Conservation (phyloP, 176 grass and related monocot genomes). For the Thalia dealbata region DNA sequence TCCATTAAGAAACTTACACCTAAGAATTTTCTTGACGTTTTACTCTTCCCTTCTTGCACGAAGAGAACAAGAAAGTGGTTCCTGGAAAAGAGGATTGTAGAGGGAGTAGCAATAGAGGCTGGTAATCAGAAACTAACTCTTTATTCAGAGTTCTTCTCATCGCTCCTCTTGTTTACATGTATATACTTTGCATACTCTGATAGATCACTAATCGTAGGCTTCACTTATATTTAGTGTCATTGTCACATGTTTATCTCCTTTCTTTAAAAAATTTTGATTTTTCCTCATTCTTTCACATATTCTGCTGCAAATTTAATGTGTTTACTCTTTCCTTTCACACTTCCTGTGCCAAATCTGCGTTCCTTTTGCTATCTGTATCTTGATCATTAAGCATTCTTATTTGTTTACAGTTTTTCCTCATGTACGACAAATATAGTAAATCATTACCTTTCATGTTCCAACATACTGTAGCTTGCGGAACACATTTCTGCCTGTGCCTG, state of each 20-base stretch:
- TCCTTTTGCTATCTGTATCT: not conserved
- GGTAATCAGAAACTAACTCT: not conserved
- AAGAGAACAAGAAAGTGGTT: too few relatives aligned
- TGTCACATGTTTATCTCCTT: not conserved
- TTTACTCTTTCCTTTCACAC: not conserved
- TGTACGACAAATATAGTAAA: not conserved
- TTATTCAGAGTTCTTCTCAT: not conserved
- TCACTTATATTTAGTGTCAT: not conserved
- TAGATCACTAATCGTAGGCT: not conserved
- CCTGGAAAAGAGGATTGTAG: not conserved
- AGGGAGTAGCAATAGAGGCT: not conserved
- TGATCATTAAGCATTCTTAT: not conserved
- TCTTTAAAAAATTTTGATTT: not conserved
- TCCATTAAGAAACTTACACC: too few relatives aligned
- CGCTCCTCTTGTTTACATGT: not conserved
- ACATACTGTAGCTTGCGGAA: not conserved
- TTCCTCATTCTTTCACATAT: not conserved
- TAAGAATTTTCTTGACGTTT: too few relatives aligned
- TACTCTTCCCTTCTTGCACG: too few relatives aligned
- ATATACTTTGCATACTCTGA: not conserved
- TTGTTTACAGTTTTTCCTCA: not conserved
- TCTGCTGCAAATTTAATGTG: not conserved
- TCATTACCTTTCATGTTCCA: not conserved
- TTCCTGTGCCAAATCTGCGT: not conserved
- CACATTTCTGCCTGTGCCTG: not conserved